phyloP scores from a whole-genome alignment of 139 green algal species.

The Chlamydomonas schloesseri region DNA sequence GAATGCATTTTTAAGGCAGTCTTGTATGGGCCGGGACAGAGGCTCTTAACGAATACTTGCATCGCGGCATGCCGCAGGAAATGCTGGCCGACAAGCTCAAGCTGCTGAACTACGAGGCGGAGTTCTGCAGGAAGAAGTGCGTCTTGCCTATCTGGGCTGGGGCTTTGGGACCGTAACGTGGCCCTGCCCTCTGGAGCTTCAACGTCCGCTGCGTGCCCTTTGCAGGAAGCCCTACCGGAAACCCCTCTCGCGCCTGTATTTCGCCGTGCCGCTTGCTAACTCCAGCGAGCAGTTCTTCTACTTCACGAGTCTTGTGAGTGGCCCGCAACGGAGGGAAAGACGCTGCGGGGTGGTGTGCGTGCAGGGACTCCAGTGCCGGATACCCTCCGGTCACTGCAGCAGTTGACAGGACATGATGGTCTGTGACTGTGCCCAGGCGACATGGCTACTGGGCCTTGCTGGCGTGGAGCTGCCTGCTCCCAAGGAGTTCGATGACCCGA shows the following conservation, averaged over 20 bases:
- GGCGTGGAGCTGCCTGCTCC: conserved; percentile 63
- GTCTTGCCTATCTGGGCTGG: not conserved
- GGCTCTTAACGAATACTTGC: not conserved
- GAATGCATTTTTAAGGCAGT: no score
- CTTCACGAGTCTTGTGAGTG: conserved; percentile 75
- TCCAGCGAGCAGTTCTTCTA: conserved; percentile 83
- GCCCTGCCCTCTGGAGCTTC: no score
- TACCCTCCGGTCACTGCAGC: no score
- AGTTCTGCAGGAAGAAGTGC: conserved; percentile 80
- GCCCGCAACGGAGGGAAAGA: no score
- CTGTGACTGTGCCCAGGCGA: conserved; percentile 53
- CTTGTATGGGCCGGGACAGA: no score
- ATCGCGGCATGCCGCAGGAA: conserved; percentile 60
- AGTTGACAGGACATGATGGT: no score
- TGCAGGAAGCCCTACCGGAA: conserved; percentile 71
- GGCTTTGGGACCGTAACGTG: no score
- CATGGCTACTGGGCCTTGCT: conserved; percentile 71
- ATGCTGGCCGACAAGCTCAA: conserved; percentile 82
- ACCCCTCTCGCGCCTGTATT: conserved; percentile 68
- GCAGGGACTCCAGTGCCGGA: no score
- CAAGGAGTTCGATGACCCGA: conserved; percentile 87
- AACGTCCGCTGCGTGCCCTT: no score
- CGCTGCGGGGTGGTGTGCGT: no score
- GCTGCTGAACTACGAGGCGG: conserved; percentile 82
- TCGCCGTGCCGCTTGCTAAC: conserved; percentile 59